Base-by-base conservation (phyloP, 768 basidiomycete species). In the Psilocybe azurescens region DNA sequence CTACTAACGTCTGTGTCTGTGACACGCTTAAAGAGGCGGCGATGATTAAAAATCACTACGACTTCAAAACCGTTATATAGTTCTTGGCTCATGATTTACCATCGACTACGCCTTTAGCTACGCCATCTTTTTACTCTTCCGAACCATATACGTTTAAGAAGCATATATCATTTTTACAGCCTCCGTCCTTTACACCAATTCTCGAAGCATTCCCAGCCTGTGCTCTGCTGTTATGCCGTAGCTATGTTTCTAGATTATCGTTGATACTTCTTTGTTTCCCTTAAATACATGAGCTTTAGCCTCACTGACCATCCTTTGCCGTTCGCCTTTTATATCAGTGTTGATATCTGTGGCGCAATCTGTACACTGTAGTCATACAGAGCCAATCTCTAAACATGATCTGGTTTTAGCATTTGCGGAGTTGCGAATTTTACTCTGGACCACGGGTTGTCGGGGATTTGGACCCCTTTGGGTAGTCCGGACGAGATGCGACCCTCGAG, bases 401-500 rank as follows among this genome's bases (percentile, higher is more conserved):
- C 38, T 39, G 38, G 24, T 39, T 39, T 14, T 8, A 39, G 38
- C 14, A 39, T 39, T 39, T 14, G 38, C 41, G 56, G 56, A 57
- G 56, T 44, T 47, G 18, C 16, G 20, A n/a, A 32, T 28, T 28
- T 57, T 36, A 55, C 14, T 46, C 14, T 56, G 41, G 14, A n/a
- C 41, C 41, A 44, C 41, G 41, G 41, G 5, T 44, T 13, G 24
- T 44, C 41, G 41, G 41, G 41, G n/a, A 44, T 11, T 44, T 44
- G 41, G 41, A n/a, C 41, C n/a, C n/a, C 5, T 44, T 44, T 44
- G 14, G 41, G 41, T 47, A 30, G 39, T 32, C 32, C 39, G 14
- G 9, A 44, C 18, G 51, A 52, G 39, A 30, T 47, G 18, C 46
- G 41, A 57, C 41, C 56, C 56, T 46, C 18, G 56, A 28, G 41